A percentile compares a stretch with the other conserved stretches of the same genome.
Evolutionary conservation across 768 basidiomycete genomes (phyloP).

Genomic region (Mycena galericulata): DNA sequence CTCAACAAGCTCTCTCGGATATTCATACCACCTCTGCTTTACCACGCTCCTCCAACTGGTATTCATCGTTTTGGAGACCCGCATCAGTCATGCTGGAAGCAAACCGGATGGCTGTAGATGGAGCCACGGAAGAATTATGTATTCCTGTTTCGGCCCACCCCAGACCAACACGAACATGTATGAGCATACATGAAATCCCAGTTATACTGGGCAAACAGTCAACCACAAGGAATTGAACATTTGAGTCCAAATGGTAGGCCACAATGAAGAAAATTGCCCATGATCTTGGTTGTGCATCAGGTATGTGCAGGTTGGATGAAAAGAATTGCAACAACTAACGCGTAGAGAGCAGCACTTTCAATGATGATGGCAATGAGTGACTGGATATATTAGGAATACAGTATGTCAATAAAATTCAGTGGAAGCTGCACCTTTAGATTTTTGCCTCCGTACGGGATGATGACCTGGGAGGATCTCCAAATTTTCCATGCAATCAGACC

Average conservation of each 20-base stretch:
- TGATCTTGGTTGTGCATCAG: constrained; percentile 6
- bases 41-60: no score
- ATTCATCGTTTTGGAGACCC: no score
- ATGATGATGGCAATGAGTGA: not conserved
- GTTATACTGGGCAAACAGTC: constrained; percentile 31
- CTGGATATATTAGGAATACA: not conserved
- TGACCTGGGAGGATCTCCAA: not conserved
- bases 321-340: not conserved
- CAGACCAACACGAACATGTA: constrained; percentile 41
- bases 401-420: not conserved
- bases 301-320: not conserved
- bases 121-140: no score
- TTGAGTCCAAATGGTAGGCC: constrained; percentile 23
- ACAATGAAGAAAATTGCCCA: constrained; percentile 36
- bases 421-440: not conserved
- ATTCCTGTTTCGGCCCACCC: no score
- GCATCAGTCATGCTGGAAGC: no score
- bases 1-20: no score
- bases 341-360: constrained; percentile 7
- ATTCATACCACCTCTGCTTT: no score
- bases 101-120: no score
- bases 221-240: constrained; percentile 33
- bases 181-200: constrained; percentile 40
- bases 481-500: not conserved
- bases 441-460: not conserved